Evolutionary conservation across 1,284 basidiomycete species (phyloP).

Genomic region (Tilletia walkeri): DNA sequence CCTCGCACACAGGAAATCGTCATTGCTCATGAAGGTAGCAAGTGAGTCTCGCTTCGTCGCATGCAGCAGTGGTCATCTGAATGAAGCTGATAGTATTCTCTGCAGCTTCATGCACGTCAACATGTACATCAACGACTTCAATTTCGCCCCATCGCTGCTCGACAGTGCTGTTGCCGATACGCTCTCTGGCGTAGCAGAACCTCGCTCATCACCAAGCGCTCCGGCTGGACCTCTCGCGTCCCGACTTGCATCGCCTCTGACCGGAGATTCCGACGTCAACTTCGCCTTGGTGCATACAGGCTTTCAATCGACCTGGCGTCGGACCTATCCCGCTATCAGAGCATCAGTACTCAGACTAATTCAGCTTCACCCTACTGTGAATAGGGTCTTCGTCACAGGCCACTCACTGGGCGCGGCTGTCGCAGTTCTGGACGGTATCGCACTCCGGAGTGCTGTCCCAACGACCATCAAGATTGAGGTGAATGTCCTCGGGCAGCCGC

Average conservation of each 20-base stretch:
- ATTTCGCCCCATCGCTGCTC: neutral
- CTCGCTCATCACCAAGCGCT: too few relatives aligned
- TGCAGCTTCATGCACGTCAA: neutral
- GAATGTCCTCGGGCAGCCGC: neutral
- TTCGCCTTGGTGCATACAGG: too few relatives aligned
- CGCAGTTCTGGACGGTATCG: neutral
- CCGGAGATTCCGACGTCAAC: too few relatives aligned
- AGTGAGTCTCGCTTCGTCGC: neutral
- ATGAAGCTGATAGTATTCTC: neutral
- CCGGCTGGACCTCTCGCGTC: too few relatives aligned
- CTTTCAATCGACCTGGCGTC: neutral
- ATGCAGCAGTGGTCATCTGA: neutral
- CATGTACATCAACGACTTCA: neutral
- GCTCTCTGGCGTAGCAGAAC: too few relatives aligned
- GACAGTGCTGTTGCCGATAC: neutral
- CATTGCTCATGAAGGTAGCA: neutral
- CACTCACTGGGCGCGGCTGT: neutral
- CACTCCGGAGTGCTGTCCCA: neutral
- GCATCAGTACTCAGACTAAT: neutral
- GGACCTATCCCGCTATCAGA: neutral
- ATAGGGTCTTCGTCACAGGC: neutral
- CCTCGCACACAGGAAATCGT: neutral
- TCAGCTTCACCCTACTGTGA: neutral
- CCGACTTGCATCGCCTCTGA: too few relatives aligned
- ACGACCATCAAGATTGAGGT: neutral